Percentiles rank a stretch among this genome's conserved stretches.
These are phyloP conservation scores for Puccinia polysora DNA, from an alignment of 1,284 basidiomycete genomes.

Conservation along the genomic window DNA sequence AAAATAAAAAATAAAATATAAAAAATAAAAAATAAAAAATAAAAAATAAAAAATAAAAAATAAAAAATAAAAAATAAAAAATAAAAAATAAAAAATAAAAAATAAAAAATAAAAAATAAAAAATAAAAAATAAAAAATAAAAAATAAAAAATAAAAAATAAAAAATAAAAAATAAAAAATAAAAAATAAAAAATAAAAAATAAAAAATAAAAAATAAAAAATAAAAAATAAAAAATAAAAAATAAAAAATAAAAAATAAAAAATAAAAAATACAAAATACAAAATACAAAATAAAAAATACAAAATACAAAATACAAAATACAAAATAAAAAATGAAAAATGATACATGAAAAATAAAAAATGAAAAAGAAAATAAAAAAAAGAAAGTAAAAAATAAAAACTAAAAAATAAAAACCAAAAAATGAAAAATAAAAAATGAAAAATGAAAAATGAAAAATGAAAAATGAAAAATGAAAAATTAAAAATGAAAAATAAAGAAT, in stretches of 20 bases:
- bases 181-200: not conserved
- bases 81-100: not conserved
- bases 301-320: too few relatives aligned
- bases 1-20: not conserved
- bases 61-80: not conserved
- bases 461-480: too few relatives aligned
- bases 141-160: not conserved
- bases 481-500: too few relatives aligned
- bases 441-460: too few relatives aligned
- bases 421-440: too few relatives aligned
- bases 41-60: not conserved
- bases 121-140: not conserved
- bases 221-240: not conserved
- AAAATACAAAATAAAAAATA: too few relatives aligned
- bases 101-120: not conserved
- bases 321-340: too few relatives aligned
- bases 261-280: too few relatives aligned
- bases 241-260: not conserved
- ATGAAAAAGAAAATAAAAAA: too few relatives aligned
- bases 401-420: too few relatives aligned
- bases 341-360: too few relatives aligned
- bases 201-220: not conserved
- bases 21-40: not conserved
- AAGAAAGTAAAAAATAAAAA: too few relatives aligned
- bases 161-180: not conserved